These are phyloP conservation scores for Marchantia paleacea DNA, from an alignment of 225 moss, liverwort and hornwort genomes.

Conservation along the genomic window DNA sequence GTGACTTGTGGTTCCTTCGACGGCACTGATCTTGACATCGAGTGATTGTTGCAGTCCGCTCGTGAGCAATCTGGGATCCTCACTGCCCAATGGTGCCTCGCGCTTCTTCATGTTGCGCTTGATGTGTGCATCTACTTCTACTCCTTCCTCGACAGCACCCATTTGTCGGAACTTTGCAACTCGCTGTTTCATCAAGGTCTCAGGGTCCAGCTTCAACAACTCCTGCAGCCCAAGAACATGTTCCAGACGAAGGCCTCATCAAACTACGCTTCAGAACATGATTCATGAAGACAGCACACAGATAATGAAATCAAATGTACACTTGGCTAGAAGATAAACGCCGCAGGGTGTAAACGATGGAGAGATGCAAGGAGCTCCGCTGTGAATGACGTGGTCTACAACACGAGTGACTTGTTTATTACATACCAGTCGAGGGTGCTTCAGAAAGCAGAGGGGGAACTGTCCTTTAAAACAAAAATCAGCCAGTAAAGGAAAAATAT, in stretches of 20 bases:
- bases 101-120: slow-evolving; percentile 98
- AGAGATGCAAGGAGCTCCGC: too few relatives aligned
- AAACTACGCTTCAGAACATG: too few relatives aligned
- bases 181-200: slow-evolving; percentile 64
- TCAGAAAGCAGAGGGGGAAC: too few relatives aligned
- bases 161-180: slow-evolving; percentile 87
- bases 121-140: slow-evolving; percentile 76
- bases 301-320: too few relatives aligned
- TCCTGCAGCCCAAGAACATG: slow-evolving; percentile 46
- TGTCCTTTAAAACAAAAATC: too few relatives aligned
- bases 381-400: too few relatives aligned
- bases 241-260: neutral
- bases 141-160: slow-evolving; percentile 74
- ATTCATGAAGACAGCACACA: too few relatives aligned
- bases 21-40: slow-evolving; percentile 29
- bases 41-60: slow-evolving; percentile 44
- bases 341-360: too few relatives aligned
- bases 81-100: slow-evolving; percentile 53
- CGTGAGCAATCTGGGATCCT: slow-evolving; percentile 56
- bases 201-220: slow-evolving; percentile 65
- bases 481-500: too few relatives aligned
- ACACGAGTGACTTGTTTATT: too few relatives aligned
- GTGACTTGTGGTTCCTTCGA: slow-evolving; percentile 32
- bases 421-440: too few relatives aligned
- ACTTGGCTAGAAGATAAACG: too few relatives aligned